These are phyloP conservation scores for Verticillium klebahnii DNA, from an alignment of 2,329 filamentous ascomycete genomes.

Conservation along the genomic window DNA sequence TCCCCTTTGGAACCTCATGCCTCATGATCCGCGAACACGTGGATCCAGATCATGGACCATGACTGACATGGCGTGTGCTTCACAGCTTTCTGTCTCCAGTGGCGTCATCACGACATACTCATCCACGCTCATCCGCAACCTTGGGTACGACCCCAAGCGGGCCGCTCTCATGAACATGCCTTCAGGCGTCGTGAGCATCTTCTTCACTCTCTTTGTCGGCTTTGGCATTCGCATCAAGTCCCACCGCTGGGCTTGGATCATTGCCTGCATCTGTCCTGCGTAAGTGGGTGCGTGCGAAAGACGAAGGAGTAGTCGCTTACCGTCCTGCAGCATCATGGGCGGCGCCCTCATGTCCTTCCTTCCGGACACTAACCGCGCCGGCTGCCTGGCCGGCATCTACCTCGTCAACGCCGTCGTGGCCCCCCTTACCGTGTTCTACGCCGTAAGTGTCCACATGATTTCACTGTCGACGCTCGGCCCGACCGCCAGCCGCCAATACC, in stretches of 20 bases:
- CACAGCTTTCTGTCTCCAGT: slow-evolving; percentile 42
- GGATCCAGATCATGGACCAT: not conserved
- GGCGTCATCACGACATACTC: slow-evolving; percentile 53
- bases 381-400: slow-evolving; percentile 44
- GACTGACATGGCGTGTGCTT: not conserved
- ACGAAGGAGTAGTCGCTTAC: not conserved
- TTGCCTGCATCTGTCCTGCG: slow-evolving; percentile 43
- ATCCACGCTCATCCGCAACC: slow-evolving; percentile 43
- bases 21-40: not conserved
- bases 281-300: slow-evolving; percentile 16
- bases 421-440: slow-evolving; percentile 40
- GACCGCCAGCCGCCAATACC: slow-evolving; percentile 1
- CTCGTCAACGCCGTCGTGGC: slow-evolving; percentile 45
- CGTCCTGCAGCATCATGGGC: slow-evolving; percentile 33
- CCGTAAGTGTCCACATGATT: slow-evolving; percentile 22
- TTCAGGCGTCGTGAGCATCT: slow-evolving; percentile 46
- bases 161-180: slow-evolving; percentile 52
- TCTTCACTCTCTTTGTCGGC: slow-evolving; percentile 44
- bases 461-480: not conserved
- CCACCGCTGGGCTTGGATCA: slow-evolving; percentile 46
- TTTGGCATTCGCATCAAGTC: slow-evolving; percentile 40
- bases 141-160: slow-evolving; percentile 38
- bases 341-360: slow-evolving; percentile 50
- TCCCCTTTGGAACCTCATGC: not conserved
- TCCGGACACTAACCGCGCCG: slow-evolving; percentile 36